Conservation (phyloP, 495 filamentous ascomycete species). For the Neurospora pannonica region DNA sequence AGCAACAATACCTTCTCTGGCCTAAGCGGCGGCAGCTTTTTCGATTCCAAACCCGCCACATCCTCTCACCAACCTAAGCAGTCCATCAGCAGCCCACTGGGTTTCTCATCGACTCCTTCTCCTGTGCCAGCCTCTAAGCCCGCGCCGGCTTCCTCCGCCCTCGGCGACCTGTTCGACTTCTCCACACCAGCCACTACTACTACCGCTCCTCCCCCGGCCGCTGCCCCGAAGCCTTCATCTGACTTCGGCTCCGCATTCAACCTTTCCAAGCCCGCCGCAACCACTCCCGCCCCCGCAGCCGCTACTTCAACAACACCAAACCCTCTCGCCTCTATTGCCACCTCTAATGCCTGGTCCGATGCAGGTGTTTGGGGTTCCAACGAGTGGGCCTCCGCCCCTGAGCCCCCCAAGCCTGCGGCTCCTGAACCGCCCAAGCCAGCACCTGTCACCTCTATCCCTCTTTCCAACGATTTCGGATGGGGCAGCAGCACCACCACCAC, state of each 20-base stretch:
- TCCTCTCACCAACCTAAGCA: constrained; percentile 39
- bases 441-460: constrained; percentile 23
- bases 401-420: constrained; percentile 24
- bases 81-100: constrained; percentile 37
- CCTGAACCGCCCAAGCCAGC: constrained; percentile 24
- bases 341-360: constrained; percentile 41
- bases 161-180: constrained; percentile 77
- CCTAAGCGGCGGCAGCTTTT: constrained; percentile 65
- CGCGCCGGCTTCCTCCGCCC: constrained; percentile 38
- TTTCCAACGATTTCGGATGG: constrained; percentile 46
- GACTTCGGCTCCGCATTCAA: constrained; percentile 63
- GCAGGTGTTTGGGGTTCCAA: constrained; percentile 47
- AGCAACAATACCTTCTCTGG: constrained; percentile 45
- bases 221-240: constrained; percentile 31
- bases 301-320: constrained; percentile 15
- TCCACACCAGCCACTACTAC: constrained; percentile 33
- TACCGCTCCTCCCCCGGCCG: constrained; percentile 38
- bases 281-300: constrained; percentile 34
- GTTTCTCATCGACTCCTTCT: constrained; percentile 46
- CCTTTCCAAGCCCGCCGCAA: constrained; percentile 44
- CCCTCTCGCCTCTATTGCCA: constrained; percentile 24
- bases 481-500: constrained; percentile 22
- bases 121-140: constrained; percentile 35
- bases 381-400: constrained; percentile 42
- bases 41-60: constrained; percentile 59